Evolutionary conservation across 495 filamentous ascomycete species (phyloP).

Genomic region (Penicillium argentinense): DNA sequence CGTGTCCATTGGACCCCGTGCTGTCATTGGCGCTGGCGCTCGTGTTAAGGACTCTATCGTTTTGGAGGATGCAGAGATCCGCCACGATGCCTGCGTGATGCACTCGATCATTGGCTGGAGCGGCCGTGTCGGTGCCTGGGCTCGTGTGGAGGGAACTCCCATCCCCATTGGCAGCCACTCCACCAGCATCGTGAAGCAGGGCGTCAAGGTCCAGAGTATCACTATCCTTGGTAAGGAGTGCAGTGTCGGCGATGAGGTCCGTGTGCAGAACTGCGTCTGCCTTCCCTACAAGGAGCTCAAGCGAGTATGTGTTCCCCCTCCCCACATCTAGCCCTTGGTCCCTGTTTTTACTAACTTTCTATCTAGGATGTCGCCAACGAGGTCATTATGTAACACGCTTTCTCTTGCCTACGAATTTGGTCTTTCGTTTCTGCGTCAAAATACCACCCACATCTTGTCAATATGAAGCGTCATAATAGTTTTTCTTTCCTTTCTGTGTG

Average conservation of each 20-base stretch:
- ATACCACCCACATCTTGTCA: slow-evolving; percentile 20
- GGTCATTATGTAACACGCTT: slow-evolving; percentile 81
- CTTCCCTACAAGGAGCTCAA: slow-evolving; percentile 98
- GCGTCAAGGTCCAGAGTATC: slow-evolving; percentile 97
- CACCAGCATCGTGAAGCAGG: slow-evolving; percentile 94
- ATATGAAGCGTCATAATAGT: slow-evolving; percentile 24
- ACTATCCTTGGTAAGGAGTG: slow-evolving; percentile 98
- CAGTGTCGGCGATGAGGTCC: slow-evolving; percentile 88
- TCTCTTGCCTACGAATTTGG: slow-evolving; percentile 4
- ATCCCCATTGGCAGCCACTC: slow-evolving; percentile 86
- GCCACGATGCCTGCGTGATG: slow-evolving; percentile 93
- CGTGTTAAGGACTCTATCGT: slow-evolving; percentile 96
- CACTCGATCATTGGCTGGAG: slow-evolving; percentile 98
- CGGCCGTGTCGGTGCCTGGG: slow-evolving; percentile 95
- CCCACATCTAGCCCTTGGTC: background rate
- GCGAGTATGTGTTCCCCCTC: slow-evolving; percentile 63
- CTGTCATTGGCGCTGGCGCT: slow-evolving; percentile 78
- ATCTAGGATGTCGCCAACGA: slow-evolving; percentile 85
- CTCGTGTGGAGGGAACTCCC: slow-evolving; percentile 93
- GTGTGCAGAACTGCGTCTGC: slow-evolving; percentile 98
- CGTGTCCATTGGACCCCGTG: slow-evolving; percentile 90
- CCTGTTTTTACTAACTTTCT: slow-evolving; percentile 5
- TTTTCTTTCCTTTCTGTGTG: slow-evolving; percentile 21
- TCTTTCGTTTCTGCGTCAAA: slow-evolving; percentile 22
- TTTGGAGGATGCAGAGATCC: slow-evolving; percentile 92